Conservation (phyloP, 2,329 filamentous ascomycete genomes). For the Cladophialophora immunda region DNA sequence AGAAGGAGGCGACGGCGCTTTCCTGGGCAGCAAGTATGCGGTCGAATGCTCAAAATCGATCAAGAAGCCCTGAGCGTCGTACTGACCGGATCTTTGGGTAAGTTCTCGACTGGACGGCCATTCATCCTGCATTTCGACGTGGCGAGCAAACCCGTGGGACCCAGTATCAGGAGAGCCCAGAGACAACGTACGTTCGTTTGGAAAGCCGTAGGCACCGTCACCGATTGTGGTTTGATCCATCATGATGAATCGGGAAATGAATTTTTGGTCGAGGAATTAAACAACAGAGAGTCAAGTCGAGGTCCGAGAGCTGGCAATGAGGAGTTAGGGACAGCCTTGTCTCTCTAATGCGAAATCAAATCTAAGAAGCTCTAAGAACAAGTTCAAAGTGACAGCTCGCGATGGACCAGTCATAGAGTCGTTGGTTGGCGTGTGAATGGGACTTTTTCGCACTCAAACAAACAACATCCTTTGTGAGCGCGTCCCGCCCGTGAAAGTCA, state of each 20-base stretch:
- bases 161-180: background rate
- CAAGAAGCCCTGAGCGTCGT: conserved; percentile 16
- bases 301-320: background rate
- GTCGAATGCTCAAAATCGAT: conserved; percentile 10
- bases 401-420: background rate
- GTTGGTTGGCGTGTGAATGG: background rate
- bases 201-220: background rate
- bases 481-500: background rate
- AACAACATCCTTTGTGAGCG: background rate
- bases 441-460: background rate
- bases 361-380: background rate
- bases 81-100: background rate
- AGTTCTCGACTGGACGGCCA: background rate
- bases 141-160: background rate
- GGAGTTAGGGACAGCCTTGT: background rate
- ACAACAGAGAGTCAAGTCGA: background rate
- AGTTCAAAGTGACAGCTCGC: background rate
- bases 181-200: background rate
- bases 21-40: conserved; percentile 12
- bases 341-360: background rate
- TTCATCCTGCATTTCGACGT: conserved; percentile 5
- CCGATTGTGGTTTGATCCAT: background rate
- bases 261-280: background rate
- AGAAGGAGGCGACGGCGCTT: conserved; percentile 3
- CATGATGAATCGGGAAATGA: background rate